Percentiles rank a stretch among this genome's conserved stretches.
Evolutionary conservation across 2,329 filamentous ascomycete species (phyloP).

Genomic region (Trichoderma hamatum): DNA sequence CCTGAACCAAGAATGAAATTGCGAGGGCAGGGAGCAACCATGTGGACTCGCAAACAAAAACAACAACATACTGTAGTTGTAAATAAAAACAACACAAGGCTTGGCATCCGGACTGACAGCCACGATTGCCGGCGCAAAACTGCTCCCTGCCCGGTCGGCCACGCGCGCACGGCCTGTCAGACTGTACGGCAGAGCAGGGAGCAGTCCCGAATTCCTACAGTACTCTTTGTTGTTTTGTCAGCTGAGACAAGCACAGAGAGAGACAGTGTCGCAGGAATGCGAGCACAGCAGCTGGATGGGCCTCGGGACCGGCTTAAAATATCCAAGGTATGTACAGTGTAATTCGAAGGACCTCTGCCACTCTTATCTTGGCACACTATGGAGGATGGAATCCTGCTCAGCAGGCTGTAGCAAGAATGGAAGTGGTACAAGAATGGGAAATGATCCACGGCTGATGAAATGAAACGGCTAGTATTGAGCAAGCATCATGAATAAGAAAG

Average conservation of each 20-base stretch:
- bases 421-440: background rate
- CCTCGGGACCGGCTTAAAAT: background rate
- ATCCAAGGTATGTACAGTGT: background rate
- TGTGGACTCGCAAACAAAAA: background rate
- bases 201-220: background rate
- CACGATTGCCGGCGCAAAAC: slow-evolving; percentile 13
- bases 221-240: background rate
- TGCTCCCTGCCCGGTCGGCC: background rate
- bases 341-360: background rate
- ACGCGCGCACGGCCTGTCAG: slow-evolving; percentile 1
- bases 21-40: background rate
- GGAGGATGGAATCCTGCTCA: background rate
- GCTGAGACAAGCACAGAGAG: background rate
- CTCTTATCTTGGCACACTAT: background rate
- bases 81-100: background rate
- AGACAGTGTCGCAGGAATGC: background rate
- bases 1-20: slow-evolving; percentile 7
- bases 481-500: slow-evolving; percentile 20
- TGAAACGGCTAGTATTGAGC: background rate
- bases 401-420: background rate
- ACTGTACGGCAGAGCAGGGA: background rate
- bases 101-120: slow-evolving; percentile 12
- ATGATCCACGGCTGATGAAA: background rate
- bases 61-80: background rate
- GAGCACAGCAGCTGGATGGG: background rate